Base-by-base conservation (phyloP, 306 rosid genomes). In the Oemleria cerasiformis region DNA sequence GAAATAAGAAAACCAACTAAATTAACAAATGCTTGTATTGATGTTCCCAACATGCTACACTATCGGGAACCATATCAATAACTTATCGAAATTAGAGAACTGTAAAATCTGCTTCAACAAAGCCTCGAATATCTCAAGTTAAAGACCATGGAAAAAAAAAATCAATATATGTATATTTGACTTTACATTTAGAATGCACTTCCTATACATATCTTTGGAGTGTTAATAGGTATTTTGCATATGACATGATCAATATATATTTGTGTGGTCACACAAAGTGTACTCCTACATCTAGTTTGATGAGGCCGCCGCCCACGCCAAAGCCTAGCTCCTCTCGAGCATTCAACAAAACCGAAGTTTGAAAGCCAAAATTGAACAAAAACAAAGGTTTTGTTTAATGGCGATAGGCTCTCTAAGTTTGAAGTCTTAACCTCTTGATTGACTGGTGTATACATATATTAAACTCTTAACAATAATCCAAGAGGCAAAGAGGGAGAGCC, bases 251-350 rank as follows among this genome's bases (percentile, higher is more conserved):
- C 50, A 45, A 10, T 45, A 10, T 45, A 13, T 45, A 45, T 45
- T 10, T 45, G 36, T 36, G 44, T 38, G 65, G 70, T 61, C 51
- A 61, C 59, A 63, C 41, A 68, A 64, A 63, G 64, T 51, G 77
- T 38, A 30, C 3, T 30, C 7, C 38, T 43, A 54, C 36, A 39
- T 56, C 42, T 75, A 64, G 70, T 73, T 77, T 69, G 51, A 63
- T 9, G 76, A 42, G 69, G 61, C 77, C 53, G 79, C 80, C 75
- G 81, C 66, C 73, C 84, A 76, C 50, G 48, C 76, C 25, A 9
- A 59, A 19, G 7, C 6, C 65, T 43, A 57, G 65, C 65, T 73
- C 40, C 56, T 66, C 68, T 75, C 17, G 58, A 55, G 61, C 74
- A 38, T 69, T 70, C 75, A 75, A 81, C 74, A 45, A 61, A 13